Evolutionary conservation across 2,329 filamentous ascomycete genomes (phyloP), one percentile per base, ranked within the genome.

Genomic region (Colletotrichum trifolii): DNA sequence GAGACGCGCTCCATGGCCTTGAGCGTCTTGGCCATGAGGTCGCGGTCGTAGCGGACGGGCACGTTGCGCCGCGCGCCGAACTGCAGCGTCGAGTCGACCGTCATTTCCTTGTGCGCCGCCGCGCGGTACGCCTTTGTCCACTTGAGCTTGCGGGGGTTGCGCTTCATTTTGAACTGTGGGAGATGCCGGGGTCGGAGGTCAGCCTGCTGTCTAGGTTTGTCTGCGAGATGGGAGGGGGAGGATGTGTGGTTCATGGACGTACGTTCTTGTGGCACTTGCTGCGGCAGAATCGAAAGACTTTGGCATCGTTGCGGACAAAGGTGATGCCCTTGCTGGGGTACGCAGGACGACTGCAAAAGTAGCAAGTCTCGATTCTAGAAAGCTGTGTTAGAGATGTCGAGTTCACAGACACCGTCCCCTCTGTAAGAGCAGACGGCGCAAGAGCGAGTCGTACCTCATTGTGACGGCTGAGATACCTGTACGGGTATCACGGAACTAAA

Each of bases 41-140:
- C 93, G 79, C 96, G 91, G 87, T 97, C 93, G 88, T 99, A 99
- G 76, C 95, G 93, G 67, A 96, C 89, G 70, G 96, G 96, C 38
- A 96, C 88, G 84, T 99, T 97, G 83, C 96, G 92, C 76, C 93
- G 91, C 71, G 93, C 92, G 68, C 93, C 91, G 81, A 98, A 97
- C 75, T 93, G 91, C 67, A 99, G 89, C 38, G 95, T 97, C 73
- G 89, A 91, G 85, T 99, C 96, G 79, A 98, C 94, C 62, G 92
- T 92, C 66, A 67, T 67, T 58, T 85, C 82, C 80, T 91, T 93
- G 79, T 91, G 91, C 67, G 89, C 88, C n/a, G 91, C 88, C 76
- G 90, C 91, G 75, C 94, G 91, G 86, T 94, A 95, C 56, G 93
- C 89, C 85, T 97, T 97, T 68, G 95, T 97, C 96, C 95, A 97